These are phyloP conservation scores for Sarocladium kiliense DNA, from an alignment of 2,329 filamentous ascomycete genomes.

Conservation along the genomic window DNA sequence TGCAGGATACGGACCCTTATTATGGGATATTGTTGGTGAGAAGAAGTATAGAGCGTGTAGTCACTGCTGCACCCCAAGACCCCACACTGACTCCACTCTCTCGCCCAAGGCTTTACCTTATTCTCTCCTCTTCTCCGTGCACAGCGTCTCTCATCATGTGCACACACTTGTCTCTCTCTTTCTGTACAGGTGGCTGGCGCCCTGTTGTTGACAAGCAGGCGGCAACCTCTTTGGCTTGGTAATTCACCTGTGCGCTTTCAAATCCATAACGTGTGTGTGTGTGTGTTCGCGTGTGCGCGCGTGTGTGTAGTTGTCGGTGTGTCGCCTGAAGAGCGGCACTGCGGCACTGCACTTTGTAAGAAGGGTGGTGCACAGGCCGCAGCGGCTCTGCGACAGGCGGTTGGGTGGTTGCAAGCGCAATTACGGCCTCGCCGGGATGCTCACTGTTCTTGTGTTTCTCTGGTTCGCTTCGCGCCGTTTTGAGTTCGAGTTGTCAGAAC, in stretches of 20 bases:
- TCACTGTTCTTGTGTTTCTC: background rate
- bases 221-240: background rate
- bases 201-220: background rate
- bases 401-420: background rate
- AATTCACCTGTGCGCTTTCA: background rate
- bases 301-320: no score
- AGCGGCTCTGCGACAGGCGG: background rate
- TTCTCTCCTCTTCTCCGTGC: constrained; percentile 6
- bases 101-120: constrained; percentile 5
- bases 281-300: no score
- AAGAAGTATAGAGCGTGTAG: background rate
- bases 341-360: no score
- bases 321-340: no score
- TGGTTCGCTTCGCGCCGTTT: background rate
- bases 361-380: background rate
- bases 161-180: background rate
- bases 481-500: background rate
- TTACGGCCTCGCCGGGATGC: background rate
- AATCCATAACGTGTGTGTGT: background rate
- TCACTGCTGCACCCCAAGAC: background rate
- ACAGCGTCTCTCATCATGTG: constrained; percentile 4
- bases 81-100: background rate
- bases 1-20: background rate
- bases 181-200: background rate
- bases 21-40: background rate